Base-by-base conservation (phyloP, 257 asterid species). In the Solanum ossicruentum region DNA sequence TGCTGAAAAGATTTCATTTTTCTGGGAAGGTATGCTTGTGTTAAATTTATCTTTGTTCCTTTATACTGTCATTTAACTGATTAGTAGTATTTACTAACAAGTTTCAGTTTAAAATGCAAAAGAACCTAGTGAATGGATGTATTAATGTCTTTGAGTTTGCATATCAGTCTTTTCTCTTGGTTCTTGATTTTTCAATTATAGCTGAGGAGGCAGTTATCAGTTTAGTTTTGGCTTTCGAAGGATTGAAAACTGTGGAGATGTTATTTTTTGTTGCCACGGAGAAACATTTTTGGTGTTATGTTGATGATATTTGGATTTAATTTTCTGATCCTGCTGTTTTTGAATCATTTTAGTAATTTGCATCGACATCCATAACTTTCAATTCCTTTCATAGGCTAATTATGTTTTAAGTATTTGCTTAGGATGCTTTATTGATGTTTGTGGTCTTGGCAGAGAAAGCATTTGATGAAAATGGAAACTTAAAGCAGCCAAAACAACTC, bases 1-100 rank as follows among this genome's bases (percentile, higher is more conserved):
- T 84, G 97, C 98, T 77, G 99, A 95, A 89, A 95, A 92, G 90
- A 92, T 97, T 86, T 97, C 99, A 26, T 95, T 93, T 86, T 95
- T 97, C 92, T 94, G 94, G 85, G 99, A 97, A 95, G 99, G 99
- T 95, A 13, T 81, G 84, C n/a, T 21, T 39, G 32, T 32, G 1
- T 45, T 63, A 18, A 65, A 81, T 8, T 82, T 54, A 43, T 10
- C 47, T 13, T 15, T 81, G 28, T 12, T 73, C 23, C 11, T 17
- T 58, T n/a, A 10, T 15, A 10, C 51, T 17, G 36, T 54, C 32
- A 13, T 36, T 80, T 52, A 41, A 43, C 49, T 39, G 3, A 71
- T 71, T 71, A 71, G 17, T 12, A 36, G 49, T 36, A 36, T 17
- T 41, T 70, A 41, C 18, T 43, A 69, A 39, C 78, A 69, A 39